Evolutionary conservation across 805 yeast species (phyloP).

Genomic region (Wickerhamomyces ciferrii): DNA sequence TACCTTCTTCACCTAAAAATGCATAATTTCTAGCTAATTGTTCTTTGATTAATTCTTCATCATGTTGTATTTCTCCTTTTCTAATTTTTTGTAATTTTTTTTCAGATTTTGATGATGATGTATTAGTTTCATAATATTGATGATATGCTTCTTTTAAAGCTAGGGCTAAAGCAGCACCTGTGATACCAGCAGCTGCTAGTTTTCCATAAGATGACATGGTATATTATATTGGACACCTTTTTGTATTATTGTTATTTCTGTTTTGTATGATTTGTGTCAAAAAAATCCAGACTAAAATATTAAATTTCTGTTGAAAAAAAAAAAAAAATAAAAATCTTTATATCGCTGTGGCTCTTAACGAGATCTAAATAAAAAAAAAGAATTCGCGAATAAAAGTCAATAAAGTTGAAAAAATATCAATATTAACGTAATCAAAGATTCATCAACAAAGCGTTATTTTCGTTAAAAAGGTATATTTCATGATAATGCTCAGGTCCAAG

Average conservation of each 20-base stretch:
- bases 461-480: no score
- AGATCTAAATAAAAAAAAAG: neutral
- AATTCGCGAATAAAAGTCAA: neutral
- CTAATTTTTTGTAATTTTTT: neutral
- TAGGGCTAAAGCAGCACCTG: slow-evolving; percentile 25
- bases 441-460: no score
- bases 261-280: neutral
- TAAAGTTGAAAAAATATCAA: no score
- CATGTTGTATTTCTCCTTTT: slow-evolving; percentile 24
- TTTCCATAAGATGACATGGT: slow-evolving; percentile 12
- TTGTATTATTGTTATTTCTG: no score
- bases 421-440: no score
- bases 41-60: slow-evolving; percentile 77
- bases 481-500: neutral
- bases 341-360: slow-evolving; percentile 1
- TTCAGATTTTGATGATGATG: slow-evolving; percentile 15
- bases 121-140: slow-evolving; percentile 17
- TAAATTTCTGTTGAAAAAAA: neutral
- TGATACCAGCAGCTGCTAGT: slow-evolving; percentile 24
- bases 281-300: neutral
- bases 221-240: no score
- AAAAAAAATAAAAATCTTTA: neutral
- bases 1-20: slow-evolving; percentile 83
- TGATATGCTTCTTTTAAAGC: slow-evolving; percentile 23
- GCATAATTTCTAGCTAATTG: slow-evolving; percentile 94